Evolutionary conservation across 2,329 filamentous ascomycete species (phyloP), one percentile per base, ranked within the genome.

Genomic region (Cordyceps pruinosa): DNA sequence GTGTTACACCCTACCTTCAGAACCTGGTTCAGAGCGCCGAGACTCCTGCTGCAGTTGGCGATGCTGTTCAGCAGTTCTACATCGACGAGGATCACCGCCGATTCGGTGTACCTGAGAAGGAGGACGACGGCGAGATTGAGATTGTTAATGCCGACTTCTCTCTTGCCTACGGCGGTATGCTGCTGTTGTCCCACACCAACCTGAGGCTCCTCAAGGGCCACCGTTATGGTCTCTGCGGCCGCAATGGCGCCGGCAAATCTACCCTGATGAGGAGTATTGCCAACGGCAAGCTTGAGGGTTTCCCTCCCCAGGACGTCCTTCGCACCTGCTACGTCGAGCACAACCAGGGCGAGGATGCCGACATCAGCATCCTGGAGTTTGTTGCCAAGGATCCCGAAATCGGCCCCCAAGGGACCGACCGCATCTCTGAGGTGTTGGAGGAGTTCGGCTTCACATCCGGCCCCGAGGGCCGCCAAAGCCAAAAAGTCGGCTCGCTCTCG

Each of bases 101-200:
- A 69, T 95, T 85, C 66, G 93, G 92, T 62, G 84, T 87, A 55
- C 89, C 91, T 2, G 80, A 89, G 62, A 89, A 92, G 72, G 90
- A 94, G 61, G 90, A 97, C 60, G 90, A 95, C 60, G 92, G 91
- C 59, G 94, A 99, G 75, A 80, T 87, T 23, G 94, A 97, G 73
- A 96, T 99, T 68, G 94, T 99, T 70, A 97, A 99, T 67, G 93
- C 94, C 46, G 88, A 94, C 69, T 99, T 99, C 77, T 99, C 94
- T 21, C 83, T 99, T 25, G 94, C 92, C 48, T 99, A 99, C 68
- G 94, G 94, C 70, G 94, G 94, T 67, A 97, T 97, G 92, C 84
- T 99, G 63, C 78, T 99, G 60, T 82, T 99, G 23, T 97, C 91
- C 5, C 94, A 97, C 76, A 97, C 94, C 63, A 97, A 97, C 71